A percentile compares a stretch with the other conserved stretches of the same genome.
phyloP scores from a whole-genome alignment of 2,329 filamentous ascomycete species.

The Verticillium isaacii region DNA sequence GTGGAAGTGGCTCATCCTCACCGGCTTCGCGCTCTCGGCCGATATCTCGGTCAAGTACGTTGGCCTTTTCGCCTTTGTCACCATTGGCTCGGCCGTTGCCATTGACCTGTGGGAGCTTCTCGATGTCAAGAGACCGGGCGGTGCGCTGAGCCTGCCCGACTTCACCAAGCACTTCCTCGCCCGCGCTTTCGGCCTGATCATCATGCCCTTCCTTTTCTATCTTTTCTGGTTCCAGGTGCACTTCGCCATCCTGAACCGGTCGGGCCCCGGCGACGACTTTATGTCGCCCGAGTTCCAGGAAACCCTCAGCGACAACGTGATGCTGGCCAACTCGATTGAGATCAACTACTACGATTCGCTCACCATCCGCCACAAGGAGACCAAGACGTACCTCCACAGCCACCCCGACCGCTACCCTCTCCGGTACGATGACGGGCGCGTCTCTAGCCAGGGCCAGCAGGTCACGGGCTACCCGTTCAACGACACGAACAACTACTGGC shows the following conservation, averaged over 20 bases:
- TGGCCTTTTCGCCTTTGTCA: slow-evolving; percentile 93
- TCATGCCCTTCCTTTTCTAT: slow-evolving; percentile 95
- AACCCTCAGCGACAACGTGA: slow-evolving; percentile 88
- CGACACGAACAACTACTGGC: slow-evolving; percentile 98
- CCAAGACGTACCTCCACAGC: slow-evolving; percentile 92
- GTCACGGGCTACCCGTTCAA: slow-evolving; percentile 98
- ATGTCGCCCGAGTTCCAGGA: slow-evolving; percentile 99
- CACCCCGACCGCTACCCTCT: slow-evolving; percentile 86
- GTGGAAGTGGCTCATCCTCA: slow-evolving; percentile 99
- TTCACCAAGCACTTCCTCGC: slow-evolving; percentile 90
- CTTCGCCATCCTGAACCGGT: slow-evolving; percentile 81
- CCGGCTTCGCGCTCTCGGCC: slow-evolving; percentile 89
- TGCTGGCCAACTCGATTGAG: slow-evolving; percentile 79
- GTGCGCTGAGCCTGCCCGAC: slow-evolving; percentile 70
- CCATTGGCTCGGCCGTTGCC: slow-evolving; percentile 86
- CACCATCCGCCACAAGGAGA: slow-evolving; percentile 92
- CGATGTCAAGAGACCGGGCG: slow-evolving; percentile 79
- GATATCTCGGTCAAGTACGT: slow-evolving; percentile 99
- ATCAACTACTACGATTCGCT: slow-evolving; percentile 90
- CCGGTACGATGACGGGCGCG: slow-evolving; percentile 93
- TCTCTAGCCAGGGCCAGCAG: slow-evolving; percentile 96
- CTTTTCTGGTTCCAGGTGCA: slow-evolving; percentile 99
- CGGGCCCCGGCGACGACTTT: slow-evolving; percentile 95
- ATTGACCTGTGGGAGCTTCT: slow-evolving; percentile 95
- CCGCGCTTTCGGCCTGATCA: slow-evolving; percentile 77